phyloP scores from a whole-genome alignment of 495 filamentous ascomycete genomes.

The Bathelium albidoporum region DNA sequence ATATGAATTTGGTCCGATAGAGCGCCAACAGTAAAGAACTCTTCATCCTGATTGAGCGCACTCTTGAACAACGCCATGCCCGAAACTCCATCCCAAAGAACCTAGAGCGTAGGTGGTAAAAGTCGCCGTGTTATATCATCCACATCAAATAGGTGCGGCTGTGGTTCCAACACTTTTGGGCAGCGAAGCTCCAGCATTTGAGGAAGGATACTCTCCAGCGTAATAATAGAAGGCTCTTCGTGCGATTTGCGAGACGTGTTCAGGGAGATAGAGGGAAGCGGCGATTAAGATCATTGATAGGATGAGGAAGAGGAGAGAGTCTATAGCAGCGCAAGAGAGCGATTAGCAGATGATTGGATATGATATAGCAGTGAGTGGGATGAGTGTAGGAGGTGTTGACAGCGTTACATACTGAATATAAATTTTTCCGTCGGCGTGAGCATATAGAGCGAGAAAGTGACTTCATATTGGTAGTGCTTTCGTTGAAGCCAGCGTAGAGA shows the following conservation, averaged over 20 bases:
- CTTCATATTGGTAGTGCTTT: conserved; percentile 80
- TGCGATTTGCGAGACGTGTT: conserved; percentile 70
- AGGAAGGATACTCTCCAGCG: conserved; percentile 46
- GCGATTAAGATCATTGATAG: conserved; percentile 75
- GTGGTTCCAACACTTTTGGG: neutral
- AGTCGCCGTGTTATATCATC: no score
- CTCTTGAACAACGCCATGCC: no score
- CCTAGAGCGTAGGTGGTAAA: no score
- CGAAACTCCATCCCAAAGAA: no score
- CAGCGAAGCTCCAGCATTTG: neutral
- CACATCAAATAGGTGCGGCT: neutral
- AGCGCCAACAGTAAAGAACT: no score
- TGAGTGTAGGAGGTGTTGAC: neutral
- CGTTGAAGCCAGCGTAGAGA: conserved; percentile 58
- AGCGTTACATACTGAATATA: conserved; percentile 59
- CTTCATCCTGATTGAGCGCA: no score
- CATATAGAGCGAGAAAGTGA: conserved; percentile 80
- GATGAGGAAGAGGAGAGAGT: conserved; percentile 83
- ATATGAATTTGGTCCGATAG: no score
- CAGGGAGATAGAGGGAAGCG: conserved; percentile 80
- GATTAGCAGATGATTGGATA: conserved; percentile 1
- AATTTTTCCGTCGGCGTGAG: conserved; percentile 74
- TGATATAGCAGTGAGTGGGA: no score
- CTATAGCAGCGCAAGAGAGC: conserved; percentile 34
- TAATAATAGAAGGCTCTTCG: conserved; percentile 90